Evolutionary conservation across 768 basidiomycete genomes (phyloP).

Genomic region (Leucosporidium yakuticum): DNA sequence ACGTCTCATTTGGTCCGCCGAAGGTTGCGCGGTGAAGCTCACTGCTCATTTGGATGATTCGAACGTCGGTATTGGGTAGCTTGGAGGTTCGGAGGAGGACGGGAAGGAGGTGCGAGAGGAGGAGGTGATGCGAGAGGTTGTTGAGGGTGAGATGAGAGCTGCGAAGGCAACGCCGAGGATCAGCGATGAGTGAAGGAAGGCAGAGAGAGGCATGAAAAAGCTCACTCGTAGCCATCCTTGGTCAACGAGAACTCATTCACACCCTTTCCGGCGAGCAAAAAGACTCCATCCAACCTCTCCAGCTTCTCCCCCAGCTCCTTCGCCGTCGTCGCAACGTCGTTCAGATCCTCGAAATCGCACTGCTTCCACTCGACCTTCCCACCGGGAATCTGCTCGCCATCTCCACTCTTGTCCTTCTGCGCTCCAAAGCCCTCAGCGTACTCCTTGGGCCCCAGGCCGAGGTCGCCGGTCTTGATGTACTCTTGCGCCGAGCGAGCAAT

Average conservation of each 20-base stretch:
- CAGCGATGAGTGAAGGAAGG: too few relatives aligned
- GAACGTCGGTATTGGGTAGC: conserved; percentile 19
- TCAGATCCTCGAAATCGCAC: conserved; percentile 23
- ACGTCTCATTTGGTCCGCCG: conserved; percentile 7
- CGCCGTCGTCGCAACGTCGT: conserved; percentile 9
- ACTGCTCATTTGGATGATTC: conserved; percentile 19
- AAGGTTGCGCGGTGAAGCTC: conserved; percentile 27
- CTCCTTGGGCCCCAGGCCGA: conserved; percentile 19
- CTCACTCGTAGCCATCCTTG: conserved; percentile 32
- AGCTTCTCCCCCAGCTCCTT: conserved; percentile 16
- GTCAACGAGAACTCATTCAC: conserved; percentile 24
- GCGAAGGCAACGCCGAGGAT: background rate
- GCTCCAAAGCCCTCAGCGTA: conserved; percentile 17
- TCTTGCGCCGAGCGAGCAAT: conserved; percentile 1
- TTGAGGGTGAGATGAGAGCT: conserved; percentile 22
- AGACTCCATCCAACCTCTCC: conserved; percentile 17
- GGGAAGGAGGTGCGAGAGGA: conserved; percentile 30
- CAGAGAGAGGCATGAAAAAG: background rate
- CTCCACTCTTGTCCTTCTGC: background rate
- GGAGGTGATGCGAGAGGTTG: conserved; percentile 20
- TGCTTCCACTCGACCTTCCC: conserved; percentile 13
- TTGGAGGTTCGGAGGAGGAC: conserved; percentile 23
- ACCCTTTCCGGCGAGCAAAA: conserved; percentile 24
- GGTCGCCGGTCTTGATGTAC: conserved; percentile 27
- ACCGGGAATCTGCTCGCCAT: background rate